phyloP scores from a whole-genome alignment of 2,329 filamentous ascomycete species.

The Aphanoascus verrucosus region DNA sequence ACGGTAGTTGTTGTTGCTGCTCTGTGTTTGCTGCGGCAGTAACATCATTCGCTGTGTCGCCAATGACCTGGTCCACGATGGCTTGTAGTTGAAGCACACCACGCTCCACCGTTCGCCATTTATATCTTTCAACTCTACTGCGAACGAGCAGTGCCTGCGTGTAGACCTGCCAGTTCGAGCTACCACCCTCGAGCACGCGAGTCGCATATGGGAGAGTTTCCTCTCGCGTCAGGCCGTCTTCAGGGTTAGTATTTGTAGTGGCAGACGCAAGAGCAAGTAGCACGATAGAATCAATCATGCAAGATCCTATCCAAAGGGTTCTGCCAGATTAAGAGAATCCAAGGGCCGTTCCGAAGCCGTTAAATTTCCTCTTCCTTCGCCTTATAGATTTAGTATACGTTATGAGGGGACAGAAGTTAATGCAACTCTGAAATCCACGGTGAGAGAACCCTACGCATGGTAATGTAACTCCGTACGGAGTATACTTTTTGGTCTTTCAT shows the following conservation, averaged over 20 bases:
- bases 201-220: slow-evolving; percentile 86
- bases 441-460: too few species aligned
- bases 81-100: slow-evolving; percentile 88
- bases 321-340: too few species aligned
- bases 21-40: slow-evolving; percentile 16
- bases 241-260: slow-evolving; percentile 76
- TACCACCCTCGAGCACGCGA: slow-evolving; percentile 75
- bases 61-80: slow-evolving; percentile 87
- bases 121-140: slow-evolving; percentile 79
- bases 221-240: slow-evolving; percentile 79
- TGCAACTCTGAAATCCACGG: too few species aligned
- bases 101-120: slow-evolving; percentile 76
- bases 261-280: slow-evolving; percentile 70
- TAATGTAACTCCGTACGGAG: too few species aligned
- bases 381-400: too few species aligned
- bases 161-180: slow-evolving; percentile 96
- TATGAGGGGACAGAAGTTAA: too few species aligned
- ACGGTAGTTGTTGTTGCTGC: slow-evolving; percentile 40
- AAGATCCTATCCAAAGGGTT: too few species aligned
- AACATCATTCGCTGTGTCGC: slow-evolving; percentile 55
- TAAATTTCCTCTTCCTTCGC: too few species aligned
- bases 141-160: slow-evolving; percentile 85
- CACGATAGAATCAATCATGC: slow-evolving; percentile 89
- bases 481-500: too few species aligned
- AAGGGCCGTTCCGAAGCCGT: too few species aligned